Evolutionary conservation across 495 filamentous ascomycete species (phyloP), one percentile per base, ranked within the genome.

Genomic region (Trichoderma asperelloides): DNA sequence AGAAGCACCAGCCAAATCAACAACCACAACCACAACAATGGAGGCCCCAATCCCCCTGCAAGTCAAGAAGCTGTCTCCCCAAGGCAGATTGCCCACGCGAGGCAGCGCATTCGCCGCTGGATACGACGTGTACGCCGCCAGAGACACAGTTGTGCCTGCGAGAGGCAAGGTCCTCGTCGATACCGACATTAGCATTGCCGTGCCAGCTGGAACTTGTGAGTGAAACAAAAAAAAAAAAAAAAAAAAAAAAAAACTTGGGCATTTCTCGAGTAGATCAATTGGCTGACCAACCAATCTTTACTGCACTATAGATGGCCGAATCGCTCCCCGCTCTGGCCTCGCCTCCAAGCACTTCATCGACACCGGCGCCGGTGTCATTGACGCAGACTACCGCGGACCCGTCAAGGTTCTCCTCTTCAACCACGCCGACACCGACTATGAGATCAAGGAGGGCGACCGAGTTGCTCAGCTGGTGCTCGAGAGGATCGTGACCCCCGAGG

Each of bases 361-460:
- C 76, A 91, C 89, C 1, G 92, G 94, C 66, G 95, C 95, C 2
- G 95, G 95, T 40, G 95, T 98, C 65, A 96, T 98, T 74, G 95
- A 98, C 80, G 92, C 93, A 9, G 95, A 98, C 76, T 98, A 98
- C 81, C 86, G 95, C 28, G 95, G 95, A 21, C 90, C 89, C 68
- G 89, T 98, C 69, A 96, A 93, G 82, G 89, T 98, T 25, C 81
- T 98, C 71, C 84, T 98, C 47, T 97, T 97, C 74, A 98, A 98
- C 81, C 89, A 96, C 78, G 82, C 82, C 16, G 93, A 95, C 16
- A 80, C 78, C 23, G 93, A 97, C 72, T 98, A 95, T 72, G 80
- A 83, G 64, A 83, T 98, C 68, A 88, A 88, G 76, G 87, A 86
- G 73, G 93, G 94, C 27, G 94, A 98, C 74, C 86, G 95, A 47